Conservation (phyloP, 371 early-diverging fungal species). For the Lichtheimia ornata region DNA sequence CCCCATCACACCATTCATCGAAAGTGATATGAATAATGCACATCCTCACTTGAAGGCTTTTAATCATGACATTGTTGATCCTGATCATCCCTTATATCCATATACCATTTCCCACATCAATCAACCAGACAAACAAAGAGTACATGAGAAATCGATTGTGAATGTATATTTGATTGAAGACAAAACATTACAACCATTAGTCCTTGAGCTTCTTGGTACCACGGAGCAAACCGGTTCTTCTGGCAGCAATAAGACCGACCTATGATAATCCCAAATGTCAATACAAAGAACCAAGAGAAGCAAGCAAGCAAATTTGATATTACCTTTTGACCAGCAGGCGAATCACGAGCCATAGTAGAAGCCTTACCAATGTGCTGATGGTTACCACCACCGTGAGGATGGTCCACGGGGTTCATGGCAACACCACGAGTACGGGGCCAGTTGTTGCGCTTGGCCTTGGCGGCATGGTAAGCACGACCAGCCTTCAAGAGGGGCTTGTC, state of each 20-base stretch:
- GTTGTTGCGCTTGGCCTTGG: constrained; percentile 97
- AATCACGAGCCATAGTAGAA: constrained; percentile 95
- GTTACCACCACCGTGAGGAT: constrained; percentile 74
- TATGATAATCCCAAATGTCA: constrained; percentile 28
- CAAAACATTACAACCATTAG: constrained; percentile 19
- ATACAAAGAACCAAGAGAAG: constrained; percentile 93
- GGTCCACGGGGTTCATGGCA: constrained; percentile 99
- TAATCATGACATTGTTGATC: no score
- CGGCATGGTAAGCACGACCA: constrained; percentile 98
- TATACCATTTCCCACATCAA: no score
- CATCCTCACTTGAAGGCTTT: no score
- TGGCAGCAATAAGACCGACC: constrained; percentile 99
- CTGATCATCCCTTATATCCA: no score
- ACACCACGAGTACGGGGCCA: constrained; percentile 99
- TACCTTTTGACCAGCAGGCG: constrained; percentile 96
- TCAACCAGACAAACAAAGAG: no score
- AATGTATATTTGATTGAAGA: not conserved
- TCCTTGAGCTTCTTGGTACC: constrained; percentile 90
- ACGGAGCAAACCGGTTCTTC: constrained; percentile 88
- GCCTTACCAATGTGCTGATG: constrained; percentile 99
- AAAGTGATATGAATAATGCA: no score
- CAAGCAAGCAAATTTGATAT: constrained; percentile 61
- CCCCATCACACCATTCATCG: no score
- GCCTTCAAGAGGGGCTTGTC: constrained; percentile 99
- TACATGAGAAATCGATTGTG: no score